Evolutionary conservation across 2,329 filamentous ascomycete genomes (phyloP), one percentile per base, ranked within the genome.

Genomic region (Cladosporium oxysporum): DNA sequence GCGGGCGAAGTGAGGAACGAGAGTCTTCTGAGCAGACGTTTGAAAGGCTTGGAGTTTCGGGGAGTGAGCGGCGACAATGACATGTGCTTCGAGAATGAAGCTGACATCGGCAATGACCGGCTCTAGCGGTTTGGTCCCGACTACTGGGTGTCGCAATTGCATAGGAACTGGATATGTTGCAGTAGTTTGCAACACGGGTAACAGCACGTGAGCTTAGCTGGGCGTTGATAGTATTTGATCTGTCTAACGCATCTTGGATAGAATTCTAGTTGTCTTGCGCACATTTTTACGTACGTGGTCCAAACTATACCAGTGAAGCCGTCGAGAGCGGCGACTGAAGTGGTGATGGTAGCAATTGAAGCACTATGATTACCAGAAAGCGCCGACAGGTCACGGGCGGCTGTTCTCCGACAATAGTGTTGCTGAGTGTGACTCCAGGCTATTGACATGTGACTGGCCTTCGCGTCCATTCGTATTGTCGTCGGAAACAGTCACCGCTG

Each of bases 1-100:
- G 29, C n/a, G 14, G 52, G 65, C 5, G 58, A 53, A 23, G 88
- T 87, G 4, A 88, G 92, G 68, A 76, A 76, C 37, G 78, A 77
- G n/a, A 78, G 79, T 68, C 82, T 94, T 18, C 79, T 94, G 21
- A 91, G 91, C 7, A 87, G 87, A 74, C 84, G 87, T 65, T 79
- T 93, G 60, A 84, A 87, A 68, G 85, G 86, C 2, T 78, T 91
- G 6, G 89, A 68, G 18, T 37, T 71, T n/a, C 33, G 41, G 11
- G 58, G 58, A 33, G 18, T 23, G 31, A n/a, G 8, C 2, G 31
- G 29, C 2, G 28, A 55, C 7, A 18, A 33, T 14, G 28, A 33
- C 8, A 55, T 31, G 52, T 21, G 18, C 28, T 33, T 29, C 18
- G 52, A 31, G 3, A 29, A 29, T 3, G 11, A n/a, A 21, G 52